Base-by-base conservation (phyloP, 805 yeast genomes). In the Dipodascus albidus region DNA sequence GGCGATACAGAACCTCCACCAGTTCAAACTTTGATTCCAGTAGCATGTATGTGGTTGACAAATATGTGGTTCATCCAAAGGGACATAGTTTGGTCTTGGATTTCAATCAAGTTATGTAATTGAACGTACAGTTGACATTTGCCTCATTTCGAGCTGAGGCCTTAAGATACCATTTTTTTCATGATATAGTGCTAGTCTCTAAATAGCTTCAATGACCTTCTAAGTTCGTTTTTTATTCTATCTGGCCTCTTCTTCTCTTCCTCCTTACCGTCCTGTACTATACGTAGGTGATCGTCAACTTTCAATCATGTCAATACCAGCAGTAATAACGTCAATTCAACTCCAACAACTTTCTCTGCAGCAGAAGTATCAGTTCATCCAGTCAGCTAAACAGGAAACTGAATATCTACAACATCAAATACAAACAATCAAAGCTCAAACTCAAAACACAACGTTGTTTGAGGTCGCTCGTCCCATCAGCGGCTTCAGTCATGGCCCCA, bases 31-130 rank as follows among this genome's bases (percentile, higher is more conserved):
- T 70, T 3, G 80, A 76, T 54, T 80, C 77, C 54, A 74, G 74
- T 35, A 67, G 70, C 63, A 79, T 79, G 83, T 65, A 70, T 17
- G 77, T 78, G 81, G 72, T 73, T n/a, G 83, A 79, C 58, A 65
- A 76, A 42, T 79, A 78, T 57, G 77, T 82, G 8, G 75, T 76
- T 6, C 67, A 80, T 52, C 83, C 83, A 1, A 55, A 68, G 44
- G 68, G 69, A 54, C 80, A 79, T 57, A 80, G 77, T 58, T 76
- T 80, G 54, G 75, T 80, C 79, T 60, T 79, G 52, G 69, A 65
- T 52, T 75, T 59, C 23, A 20, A 52, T 14, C 11, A 50, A 21
- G 23, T 48, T 6, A 27, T 27, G 22, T 9, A 47, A 11, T 6
- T 11, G 20, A 14, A 38, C 17, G 44, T n/a, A 38, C n/a, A 38